phyloP scores from a whole-genome alignment of 371 early-diverging fungal genomes.

The Lichtheimia hyalospora region DNA sequence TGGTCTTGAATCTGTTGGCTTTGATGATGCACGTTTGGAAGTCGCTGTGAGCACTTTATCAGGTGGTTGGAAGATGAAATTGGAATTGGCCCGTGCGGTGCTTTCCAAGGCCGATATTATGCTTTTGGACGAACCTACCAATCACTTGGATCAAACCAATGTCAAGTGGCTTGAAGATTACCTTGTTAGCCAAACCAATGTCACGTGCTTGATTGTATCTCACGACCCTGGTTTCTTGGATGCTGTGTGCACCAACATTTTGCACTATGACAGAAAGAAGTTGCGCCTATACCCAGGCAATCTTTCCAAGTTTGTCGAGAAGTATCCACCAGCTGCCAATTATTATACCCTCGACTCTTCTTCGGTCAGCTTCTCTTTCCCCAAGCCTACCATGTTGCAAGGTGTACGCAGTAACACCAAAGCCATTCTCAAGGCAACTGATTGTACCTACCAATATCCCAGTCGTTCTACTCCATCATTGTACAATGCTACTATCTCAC shows the following conservation, averaged over 20 bases:
- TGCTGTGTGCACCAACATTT: conserved; percentile 78
- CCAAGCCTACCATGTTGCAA: conserved; percentile 72
- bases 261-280: conserved; percentile 77
- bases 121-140: conserved; percentile 98
- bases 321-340: conserved; percentile 58
- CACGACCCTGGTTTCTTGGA: conserved; percentile 98
- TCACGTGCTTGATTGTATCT: conserved; percentile 97
- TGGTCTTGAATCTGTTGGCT: conserved; percentile 64
- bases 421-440: conserved; percentile 72
- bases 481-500: conserved; percentile 56
- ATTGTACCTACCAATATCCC: conserved; percentile 71
- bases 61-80: conserved; percentile 92
- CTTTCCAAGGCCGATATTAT: conserved; percentile 87
- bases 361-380: conserved; percentile 71
- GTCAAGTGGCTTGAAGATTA: conserved; percentile 95
- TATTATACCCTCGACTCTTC: conserved; percentile 75
- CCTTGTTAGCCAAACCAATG: conserved; percentile 89
- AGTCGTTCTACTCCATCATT: conserved; percentile 64
- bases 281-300: conserved; percentile 70
- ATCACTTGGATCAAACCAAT: conserved; percentile 88
- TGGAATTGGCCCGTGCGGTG: conserved; percentile 83
- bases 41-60: conserved; percentile 67
- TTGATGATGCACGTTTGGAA: conserved; percentile 58
- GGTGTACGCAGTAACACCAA: conserved; percentile 78
- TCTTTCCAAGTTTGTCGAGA: conserved; percentile 59